Evolutionary conservation across 2,329 filamentous ascomycete species (phyloP), one percentile per base, ranked within the genome.

Genomic region (Periconia sp.): DNA sequence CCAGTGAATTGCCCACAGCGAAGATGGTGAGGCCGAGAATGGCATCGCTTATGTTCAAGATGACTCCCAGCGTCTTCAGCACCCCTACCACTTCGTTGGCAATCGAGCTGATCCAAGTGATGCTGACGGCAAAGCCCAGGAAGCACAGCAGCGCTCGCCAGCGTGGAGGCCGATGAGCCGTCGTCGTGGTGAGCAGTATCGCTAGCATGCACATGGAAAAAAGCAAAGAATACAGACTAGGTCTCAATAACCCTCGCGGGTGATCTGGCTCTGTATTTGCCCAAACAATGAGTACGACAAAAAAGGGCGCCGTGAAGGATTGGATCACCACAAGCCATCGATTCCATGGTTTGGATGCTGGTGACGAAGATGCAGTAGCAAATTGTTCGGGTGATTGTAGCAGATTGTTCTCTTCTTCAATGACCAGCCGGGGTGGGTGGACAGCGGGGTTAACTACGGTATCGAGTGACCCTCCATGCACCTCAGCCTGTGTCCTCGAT

Each of bases 91-190:
- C 94, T 77, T 99, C 93, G 35, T 91, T 91, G 1, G 94, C 93
- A 63, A 99, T 92, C 1, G 91, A 94, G 40, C 91, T 94, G 63
- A 97, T 97, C 94, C 95, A 99, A 20, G 91, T 89, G 53, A 97
- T 94, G 57, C 89, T 87, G 54, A 97, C 95, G 9, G 89, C 79
- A 69, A 99, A 99, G 7, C 95, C 94, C 35, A 95, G 78, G 66
- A 96, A 91, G 69, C 92, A 96, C 44, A 97, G 81, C 20, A 93
- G 68, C 46, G 87, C 88, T 54, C 92, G 88, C 73, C 90, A 90
- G 58, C 82, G 85, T 0, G 90, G 89, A 30, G 87, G 86, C 33
- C 81, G 82, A 47, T 84, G 79, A 8, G 87, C 81, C 0, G 82
- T 84, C 0, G 92, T 95, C 18, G 86, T 86, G 3, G 85, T 55